phyloP scores from a whole-genome alignment of 148 eudicot genomes.

The Chenopodium album region DNA sequence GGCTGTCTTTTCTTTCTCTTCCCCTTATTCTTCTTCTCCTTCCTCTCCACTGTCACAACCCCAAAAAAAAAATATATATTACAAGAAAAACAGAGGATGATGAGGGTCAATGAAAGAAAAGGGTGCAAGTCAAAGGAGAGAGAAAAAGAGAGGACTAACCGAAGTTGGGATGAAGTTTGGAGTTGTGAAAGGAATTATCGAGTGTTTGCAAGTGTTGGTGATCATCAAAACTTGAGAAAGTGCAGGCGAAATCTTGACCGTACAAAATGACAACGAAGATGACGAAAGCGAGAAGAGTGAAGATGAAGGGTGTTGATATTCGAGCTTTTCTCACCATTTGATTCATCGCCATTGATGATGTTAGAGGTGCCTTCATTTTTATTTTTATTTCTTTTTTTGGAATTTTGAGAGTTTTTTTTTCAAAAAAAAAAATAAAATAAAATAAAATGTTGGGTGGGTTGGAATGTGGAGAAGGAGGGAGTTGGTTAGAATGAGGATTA shows the following conservation, averaged over 20 bases:
- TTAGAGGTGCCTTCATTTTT: conserved; percentile 16
- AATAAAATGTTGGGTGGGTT: background rate
- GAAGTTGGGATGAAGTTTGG: background rate
- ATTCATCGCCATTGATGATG: conserved; percentile 14
- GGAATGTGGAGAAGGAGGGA: background rate
- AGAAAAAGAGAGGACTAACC: conserved; percentile 5
- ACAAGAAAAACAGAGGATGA: background rate
- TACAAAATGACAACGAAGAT: conserved; percentile 57
- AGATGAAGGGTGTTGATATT: conserved; percentile 47
- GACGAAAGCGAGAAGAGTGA: conserved; percentile 59
- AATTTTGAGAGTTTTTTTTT: background rate
- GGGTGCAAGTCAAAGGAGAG: background rate
- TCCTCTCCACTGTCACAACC: background rate
- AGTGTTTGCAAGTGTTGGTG: background rate
- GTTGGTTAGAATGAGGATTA: conserved; percentile 6
- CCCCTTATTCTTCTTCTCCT: conserved; percentile 34
- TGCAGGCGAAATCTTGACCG: conserved; percentile 64
- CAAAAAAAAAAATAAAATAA: no score
- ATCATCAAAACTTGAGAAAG: conserved; percentile 32
- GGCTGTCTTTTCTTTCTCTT: conserved; percentile 42
- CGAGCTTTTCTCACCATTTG: conserved; percentile 45
- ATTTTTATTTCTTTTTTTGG: background rate
- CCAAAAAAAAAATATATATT: background rate
- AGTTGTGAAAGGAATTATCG: background rate
- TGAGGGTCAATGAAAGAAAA: background rate